Percentiles rank a stretch among this genome's conserved stretches.
Conservation (phyloP, 1,139 yeast species). For the Lodderomyces orthopsilosis region DNA sequence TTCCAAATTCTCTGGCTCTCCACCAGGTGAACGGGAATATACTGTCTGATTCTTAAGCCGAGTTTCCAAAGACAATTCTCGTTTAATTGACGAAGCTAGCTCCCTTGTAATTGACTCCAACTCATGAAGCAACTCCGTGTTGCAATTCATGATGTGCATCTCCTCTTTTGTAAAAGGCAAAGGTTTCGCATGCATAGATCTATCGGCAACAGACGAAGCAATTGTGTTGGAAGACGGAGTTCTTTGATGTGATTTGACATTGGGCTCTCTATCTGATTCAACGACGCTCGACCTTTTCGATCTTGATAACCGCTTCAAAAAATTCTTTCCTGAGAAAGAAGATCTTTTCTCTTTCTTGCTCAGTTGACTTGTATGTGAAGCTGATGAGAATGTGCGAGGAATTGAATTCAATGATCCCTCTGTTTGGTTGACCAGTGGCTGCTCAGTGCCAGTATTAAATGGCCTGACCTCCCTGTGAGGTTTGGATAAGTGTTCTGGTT, state of each 20-base stretch:
- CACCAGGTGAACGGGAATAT: conserved; percentile 5
- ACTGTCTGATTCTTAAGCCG: conserved; percentile 25
- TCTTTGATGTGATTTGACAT: conserved; percentile 1
- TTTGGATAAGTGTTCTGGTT: background rate
- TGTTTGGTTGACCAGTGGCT: background rate
- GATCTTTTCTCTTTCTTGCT: conserved; percentile 17
- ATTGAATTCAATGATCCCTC: background rate
- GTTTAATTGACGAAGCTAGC: conserved; percentile 64
- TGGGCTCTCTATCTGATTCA: conserved; percentile 10
- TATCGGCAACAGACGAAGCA: conserved; percentile 7
- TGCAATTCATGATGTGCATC: conserved; percentile 58
- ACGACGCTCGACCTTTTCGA: conserved; percentile 21
- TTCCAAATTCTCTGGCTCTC: conserved; percentile 10
- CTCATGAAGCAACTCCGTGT: conserved; percentile 57
- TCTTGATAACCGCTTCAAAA: conserved; percentile 36
- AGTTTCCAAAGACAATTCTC: conserved; percentile 60
- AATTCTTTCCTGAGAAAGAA: conserved; percentile 28
- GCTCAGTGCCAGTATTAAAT: background rate
- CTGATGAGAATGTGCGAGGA: conserved; percentile 2
- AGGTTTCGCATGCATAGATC: conserved; percentile 11
- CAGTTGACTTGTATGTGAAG: conserved; percentile 5
- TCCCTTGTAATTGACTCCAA: conserved; percentile 67
- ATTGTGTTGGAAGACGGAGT: conserved; percentile 8
- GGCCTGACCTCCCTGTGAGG: background rate
- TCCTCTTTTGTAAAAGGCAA: conserved; percentile 54